Percentiles rank a stretch among this genome's conserved stretches.
phyloP scores from a whole-genome alignment of 2,329 filamentous ascomycete genomes.

The Pseudopyrenochaeta lycopersici region DNA sequence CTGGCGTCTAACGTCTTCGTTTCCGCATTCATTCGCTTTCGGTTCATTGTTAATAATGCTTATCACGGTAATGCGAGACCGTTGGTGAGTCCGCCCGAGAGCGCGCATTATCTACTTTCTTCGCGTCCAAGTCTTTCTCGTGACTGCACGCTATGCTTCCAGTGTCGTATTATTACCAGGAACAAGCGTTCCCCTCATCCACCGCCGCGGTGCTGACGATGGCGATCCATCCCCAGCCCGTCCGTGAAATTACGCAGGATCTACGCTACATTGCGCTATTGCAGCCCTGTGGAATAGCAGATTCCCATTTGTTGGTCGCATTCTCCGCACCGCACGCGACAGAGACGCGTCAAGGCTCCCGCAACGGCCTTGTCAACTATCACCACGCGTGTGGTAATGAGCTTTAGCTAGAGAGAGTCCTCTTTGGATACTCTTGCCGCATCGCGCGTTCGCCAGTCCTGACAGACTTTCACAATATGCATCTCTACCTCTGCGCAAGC shows the following conservation, averaged over 20 bases:
- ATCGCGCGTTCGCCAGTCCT: background rate
- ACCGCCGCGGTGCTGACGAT: conserved; percentile 12
- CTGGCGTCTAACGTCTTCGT: background rate
- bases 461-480: background rate
- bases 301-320: conserved; percentile 13
- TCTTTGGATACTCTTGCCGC: background rate
- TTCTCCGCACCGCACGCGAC: conserved; percentile 14
- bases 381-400: background rate
- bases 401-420: background rate
- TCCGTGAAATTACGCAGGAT: conserved; percentile 33
- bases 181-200: conserved; percentile 8
- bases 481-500: no score
- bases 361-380: conserved; percentile 8
- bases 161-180: conserved; percentile 3
- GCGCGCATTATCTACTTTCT: background rate
- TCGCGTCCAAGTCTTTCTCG: background rate
- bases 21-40: background rate
- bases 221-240: conserved; percentile 22
- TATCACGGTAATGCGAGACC: background rate
- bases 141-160: background rate
- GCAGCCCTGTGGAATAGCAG: conserved; percentile 19
- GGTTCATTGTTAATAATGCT: background rate
- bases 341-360: conserved; percentile 11
- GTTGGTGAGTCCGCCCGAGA: background rate
- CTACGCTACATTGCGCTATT: conserved; percentile 20